Percentiles rank a stretch among this genome's conserved stretches.
Evolutionary conservation across 306 rosid genomes (phyloP).

Genomic region (Dryas octopetala): DNA sequence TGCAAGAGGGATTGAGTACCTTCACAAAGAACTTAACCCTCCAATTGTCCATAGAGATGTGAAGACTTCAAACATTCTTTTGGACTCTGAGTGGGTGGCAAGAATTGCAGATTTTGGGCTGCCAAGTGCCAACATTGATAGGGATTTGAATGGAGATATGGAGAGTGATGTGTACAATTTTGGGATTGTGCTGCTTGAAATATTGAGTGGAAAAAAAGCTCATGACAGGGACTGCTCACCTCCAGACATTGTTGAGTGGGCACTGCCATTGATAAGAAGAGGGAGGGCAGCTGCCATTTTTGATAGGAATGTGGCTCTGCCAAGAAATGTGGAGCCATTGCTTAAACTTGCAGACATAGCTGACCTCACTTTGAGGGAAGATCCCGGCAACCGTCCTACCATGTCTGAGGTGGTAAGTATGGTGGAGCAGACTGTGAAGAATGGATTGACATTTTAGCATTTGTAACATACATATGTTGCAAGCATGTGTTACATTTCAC

Average conservation of each 20-base stretch:
- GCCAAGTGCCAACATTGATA: conserved; percentile 36
- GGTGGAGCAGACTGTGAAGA: conserved; percentile 71
- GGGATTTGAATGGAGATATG: conserved; percentile 39
- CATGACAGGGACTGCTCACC: conserved; percentile 55
- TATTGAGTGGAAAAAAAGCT: conserved; percentile 72
- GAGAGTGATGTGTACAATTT: conserved; percentile 57
- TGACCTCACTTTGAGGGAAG: conserved; percentile 49
- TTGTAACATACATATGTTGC: no score
- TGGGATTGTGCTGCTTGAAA: conserved; percentile 67
- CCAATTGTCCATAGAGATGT: conserved; percentile 59
- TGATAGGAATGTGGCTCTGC: conserved; percentile 53
- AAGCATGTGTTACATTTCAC: no score
- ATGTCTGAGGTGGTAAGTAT: conserved; percentile 60
- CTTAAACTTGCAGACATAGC: conserved; percentile 73
- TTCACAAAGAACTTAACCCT: conserved; percentile 58
- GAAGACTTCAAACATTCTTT: conserved; percentile 64
- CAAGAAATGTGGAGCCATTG: conserved; percentile 71
- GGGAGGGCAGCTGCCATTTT: conserved; percentile 64
- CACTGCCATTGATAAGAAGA: conserved; percentile 61
- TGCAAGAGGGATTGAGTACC: conserved; percentile 69
- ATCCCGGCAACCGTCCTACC: conserved; percentile 51
- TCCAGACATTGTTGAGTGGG: conserved; percentile 65
- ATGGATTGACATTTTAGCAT: conserved; percentile 36
- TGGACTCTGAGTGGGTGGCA: conserved; percentile 78
- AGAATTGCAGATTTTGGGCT: conserved; percentile 70